Evolutionary conservation across 192 early-diverging fungal genomes (phyloP).

Genomic region (Jimgerdemannia lactiflua): DNA sequence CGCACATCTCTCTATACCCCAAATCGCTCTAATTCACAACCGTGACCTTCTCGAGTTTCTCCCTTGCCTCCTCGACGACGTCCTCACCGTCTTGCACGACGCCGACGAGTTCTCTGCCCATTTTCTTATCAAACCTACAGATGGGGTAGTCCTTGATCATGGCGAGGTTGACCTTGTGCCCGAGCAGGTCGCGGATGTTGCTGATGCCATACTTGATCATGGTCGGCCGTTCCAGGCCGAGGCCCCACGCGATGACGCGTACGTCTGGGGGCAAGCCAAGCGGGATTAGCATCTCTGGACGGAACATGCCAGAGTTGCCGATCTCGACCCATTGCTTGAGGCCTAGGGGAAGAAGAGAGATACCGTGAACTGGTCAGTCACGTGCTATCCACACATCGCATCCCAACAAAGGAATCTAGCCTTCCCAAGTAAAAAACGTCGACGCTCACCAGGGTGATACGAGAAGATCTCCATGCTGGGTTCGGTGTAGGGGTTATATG

Average conservation of each 20-base stretch:
- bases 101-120: slow-evolving; percentile 63
- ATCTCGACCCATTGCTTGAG: slow-evolving; percentile 92
- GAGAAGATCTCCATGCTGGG: slow-evolving; percentile 99
- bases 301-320: slow-evolving; percentile 99
- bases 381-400: too few species aligned
- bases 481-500: slow-evolving; percentile 99
- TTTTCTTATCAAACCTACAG: slow-evolving; percentile 90
- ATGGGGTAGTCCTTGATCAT: slow-evolving; percentile 90
- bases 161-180: slow-evolving; percentile 90
- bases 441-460: slow-evolving; percentile 63
- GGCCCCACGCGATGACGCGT: slow-evolving; percentile 96
- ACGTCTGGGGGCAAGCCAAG: slow-evolving; percentile 95
- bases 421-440: too few species aligned
- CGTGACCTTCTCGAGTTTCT: not conserved
- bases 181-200: slow-evolving; percentile 94
- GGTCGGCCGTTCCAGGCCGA: slow-evolving; percentile 95
- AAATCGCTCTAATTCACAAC: too few species aligned
- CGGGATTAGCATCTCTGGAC: slow-evolving; percentile 96
- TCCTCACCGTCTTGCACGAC: slow-evolving; percentile 2
- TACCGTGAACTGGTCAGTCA: too few species aligned
- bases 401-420: too few species aligned
- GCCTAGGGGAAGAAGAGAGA: slow-evolving; percentile 19
- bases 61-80: not conserved
- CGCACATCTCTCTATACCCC: too few species aligned
- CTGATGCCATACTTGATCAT: slow-evolving; percentile 97